Conservation (phyloP, 306 rosid genomes). For the Neltuma alba region DNA sequence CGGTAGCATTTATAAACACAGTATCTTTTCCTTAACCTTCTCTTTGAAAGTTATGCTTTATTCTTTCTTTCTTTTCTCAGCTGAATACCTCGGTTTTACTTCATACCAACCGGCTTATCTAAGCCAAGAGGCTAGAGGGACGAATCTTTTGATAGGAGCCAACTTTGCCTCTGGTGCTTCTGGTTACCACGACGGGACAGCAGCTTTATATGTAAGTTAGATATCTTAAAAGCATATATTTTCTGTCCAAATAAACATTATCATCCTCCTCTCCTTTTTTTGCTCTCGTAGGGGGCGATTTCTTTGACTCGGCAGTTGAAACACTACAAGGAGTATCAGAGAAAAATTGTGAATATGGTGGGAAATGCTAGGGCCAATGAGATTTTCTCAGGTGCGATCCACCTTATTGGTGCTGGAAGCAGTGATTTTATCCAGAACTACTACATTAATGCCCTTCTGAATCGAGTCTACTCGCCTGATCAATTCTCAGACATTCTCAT, state of each 20-base stretch:
- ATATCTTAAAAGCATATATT: neutral
- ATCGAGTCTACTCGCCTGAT: conserved; percentile 39
- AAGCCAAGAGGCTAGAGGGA: conserved; percentile 59
- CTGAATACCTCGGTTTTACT: conserved; percentile 64
- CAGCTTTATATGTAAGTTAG: conserved; percentile 49
- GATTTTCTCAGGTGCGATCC: conserved; percentile 56
- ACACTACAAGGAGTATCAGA: conserved; percentile 56
- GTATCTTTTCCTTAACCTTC: neutral
- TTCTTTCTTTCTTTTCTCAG: conserved; percentile 35
- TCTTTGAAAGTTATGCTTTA: neutral
- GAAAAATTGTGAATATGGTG: conserved; percentile 48
- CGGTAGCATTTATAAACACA: neutral
- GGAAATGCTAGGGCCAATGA: conserved; percentile 51
- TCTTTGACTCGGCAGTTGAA: conserved; percentile 57
- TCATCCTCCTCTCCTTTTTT: neutral
- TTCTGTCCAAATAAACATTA: neutral
- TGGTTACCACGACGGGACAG: conserved; percentile 55
- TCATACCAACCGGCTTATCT: conserved; percentile 65
- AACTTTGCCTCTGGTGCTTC: conserved; percentile 74
- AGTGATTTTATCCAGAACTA: conserved; percentile 70
- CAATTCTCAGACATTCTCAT: conserved; percentile 58
- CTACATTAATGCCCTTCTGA: conserved; percentile 49
- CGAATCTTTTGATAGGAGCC: conserved; percentile 57
- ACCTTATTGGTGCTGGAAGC: conserved; percentile 62
- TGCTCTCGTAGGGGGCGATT: conserved; percentile 48